Conservation (phyloP, 139 green algal species). For the Coccomyxa sp. region DNA sequence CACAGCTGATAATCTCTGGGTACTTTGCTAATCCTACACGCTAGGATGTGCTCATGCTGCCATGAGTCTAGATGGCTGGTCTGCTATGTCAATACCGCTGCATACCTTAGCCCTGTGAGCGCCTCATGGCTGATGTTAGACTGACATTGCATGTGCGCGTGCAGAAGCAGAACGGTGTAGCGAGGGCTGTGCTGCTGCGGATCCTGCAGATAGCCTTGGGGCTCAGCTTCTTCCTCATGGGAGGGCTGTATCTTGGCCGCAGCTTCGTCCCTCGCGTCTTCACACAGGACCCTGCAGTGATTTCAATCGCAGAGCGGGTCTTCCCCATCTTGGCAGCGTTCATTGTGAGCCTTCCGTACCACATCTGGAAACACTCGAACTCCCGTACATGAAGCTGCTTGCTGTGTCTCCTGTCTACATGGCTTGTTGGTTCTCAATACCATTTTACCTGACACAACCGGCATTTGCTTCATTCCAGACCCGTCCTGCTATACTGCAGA, state of each 20-base stretch:
- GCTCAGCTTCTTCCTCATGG: not conserved
- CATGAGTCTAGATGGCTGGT: not conserved
- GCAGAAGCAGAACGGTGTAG: constrained; percentile 4
- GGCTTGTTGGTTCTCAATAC: not conserved
- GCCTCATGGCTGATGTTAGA: not conserved
- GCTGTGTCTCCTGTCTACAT: not conserved
- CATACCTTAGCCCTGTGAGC: not conserved
- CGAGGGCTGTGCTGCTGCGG: constrained; percentile 15
- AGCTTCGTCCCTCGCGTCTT: constrained; percentile 9
- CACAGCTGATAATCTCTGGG: not conserved
- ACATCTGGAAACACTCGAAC: not conserved
- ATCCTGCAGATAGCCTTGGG: constrained; percentile 16
- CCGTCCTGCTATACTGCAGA: not conserved
- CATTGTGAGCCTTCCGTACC: constrained; percentile 6
- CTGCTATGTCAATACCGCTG: not conserved
- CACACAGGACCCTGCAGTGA: constrained; percentile 5
- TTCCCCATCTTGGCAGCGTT: constrained; percentile 13
- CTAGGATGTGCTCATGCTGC: not conserved
- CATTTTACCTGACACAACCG: not conserved
- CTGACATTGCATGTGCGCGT: not conserved
- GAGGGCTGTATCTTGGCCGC: not conserved
- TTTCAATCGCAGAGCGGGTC: not conserved
- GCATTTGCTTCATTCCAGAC: not conserved
- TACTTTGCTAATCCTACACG: not conserved
- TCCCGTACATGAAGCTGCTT: not conserved